Conservation (phyloP, 371 early-diverging fungal genomes). For the Saksenaea vasiformis region DNA sequence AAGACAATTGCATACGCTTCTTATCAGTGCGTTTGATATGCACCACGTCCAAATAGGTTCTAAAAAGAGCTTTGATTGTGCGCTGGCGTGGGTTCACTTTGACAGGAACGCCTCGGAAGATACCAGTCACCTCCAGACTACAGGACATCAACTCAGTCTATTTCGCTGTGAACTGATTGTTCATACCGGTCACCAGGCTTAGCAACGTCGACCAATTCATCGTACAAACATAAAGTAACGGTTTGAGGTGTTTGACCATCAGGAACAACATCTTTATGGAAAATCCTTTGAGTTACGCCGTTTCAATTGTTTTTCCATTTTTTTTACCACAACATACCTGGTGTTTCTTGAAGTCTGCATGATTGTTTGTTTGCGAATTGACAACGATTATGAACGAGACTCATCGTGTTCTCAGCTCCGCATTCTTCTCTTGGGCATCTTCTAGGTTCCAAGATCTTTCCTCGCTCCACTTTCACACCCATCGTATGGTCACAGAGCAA, state of each 20-base stretch:
- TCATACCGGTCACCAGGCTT: slow-evolving; percentile 95
- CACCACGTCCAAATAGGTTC: slow-evolving; percentile 97
- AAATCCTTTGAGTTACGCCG: slow-evolving; percentile 5
- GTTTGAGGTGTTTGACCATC: slow-evolving; percentile 99
- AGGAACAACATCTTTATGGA: slow-evolving; percentile 82
- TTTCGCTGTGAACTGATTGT: background rate
- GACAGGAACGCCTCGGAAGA: slow-evolving; percentile 97
- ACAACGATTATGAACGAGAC: slow-evolving; percentile 92
- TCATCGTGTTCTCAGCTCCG: slow-evolving; percentile 79
- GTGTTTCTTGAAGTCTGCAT: slow-evolving; percentile 97
- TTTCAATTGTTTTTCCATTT: background rate
- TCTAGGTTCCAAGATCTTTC: slow-evolving; percentile 92
- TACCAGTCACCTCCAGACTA: slow-evolving; percentile 90
- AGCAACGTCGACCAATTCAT: slow-evolving; percentile 94
- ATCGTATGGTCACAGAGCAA: slow-evolving; percentile 83
- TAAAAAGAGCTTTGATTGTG: slow-evolving; percentile 92
- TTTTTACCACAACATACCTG: slow-evolving; percentile 53
- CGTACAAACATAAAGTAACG: slow-evolving; percentile 90
- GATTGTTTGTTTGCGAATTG: slow-evolving; percentile 97
- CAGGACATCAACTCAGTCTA: background rate
- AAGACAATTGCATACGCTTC: slow-evolving; percentile 62
- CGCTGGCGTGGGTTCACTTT: slow-evolving; percentile 93
- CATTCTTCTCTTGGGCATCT: slow-evolving; percentile 87
- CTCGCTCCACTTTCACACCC: slow-evolving; percentile 87
- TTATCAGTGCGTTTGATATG: slow-evolving; percentile 84